Base-by-base conservation (phyloP, 2,329 filamentous ascomycete genomes). In the Colletotrichum tropicale region DNA sequence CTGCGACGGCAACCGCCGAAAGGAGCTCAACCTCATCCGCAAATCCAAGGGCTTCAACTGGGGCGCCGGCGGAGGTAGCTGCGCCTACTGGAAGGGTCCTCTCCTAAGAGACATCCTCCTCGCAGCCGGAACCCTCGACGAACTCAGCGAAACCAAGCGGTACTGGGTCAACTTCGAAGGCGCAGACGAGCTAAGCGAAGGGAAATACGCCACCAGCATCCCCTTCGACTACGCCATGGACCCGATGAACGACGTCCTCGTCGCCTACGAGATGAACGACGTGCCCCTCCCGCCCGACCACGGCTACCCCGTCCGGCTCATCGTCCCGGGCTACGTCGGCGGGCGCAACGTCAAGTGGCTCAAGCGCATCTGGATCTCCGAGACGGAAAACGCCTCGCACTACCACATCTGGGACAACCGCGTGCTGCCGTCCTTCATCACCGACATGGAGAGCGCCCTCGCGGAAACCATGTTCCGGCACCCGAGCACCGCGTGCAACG, bases 361-460 rank as follows among this genome's bases (percentile, higher is more conserved):
- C 6, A 81, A 82, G 43, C 82, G 82, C 48, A 84, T 89, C 30
- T 83, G 83, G 71, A 80, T 88, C 38, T 84, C 82, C 10, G 83
- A 85, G 30, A 82, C 85, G 48, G 87, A 89, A 73, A 87, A 84
- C 48, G 79, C 84, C n/a, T 84, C 83, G 4, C 85, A 87, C 76
- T 88, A 89, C 76, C 88, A 90, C 77, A 84, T 88, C 43, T 89
- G 85, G 81, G 88, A 90, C 72, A 90, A 90, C 74, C 81, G 87
- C 12, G 85, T 88, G 8, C 78, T 95, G 24, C 88, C 87, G 6
- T 81, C 81, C 13, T 90, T 89, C 74, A 82, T 90, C 16, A 87
- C 83, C 0, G 87, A 89, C 60, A 87, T 86, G 65, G 86, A 89
- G 67, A 86, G 87, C 6, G 85, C 87, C 16, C 86, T 89, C 74